Conservation (phyloP, 2,329 filamentous ascomycete genomes). For the Arthrobotrys pseudoclavata region DNA sequence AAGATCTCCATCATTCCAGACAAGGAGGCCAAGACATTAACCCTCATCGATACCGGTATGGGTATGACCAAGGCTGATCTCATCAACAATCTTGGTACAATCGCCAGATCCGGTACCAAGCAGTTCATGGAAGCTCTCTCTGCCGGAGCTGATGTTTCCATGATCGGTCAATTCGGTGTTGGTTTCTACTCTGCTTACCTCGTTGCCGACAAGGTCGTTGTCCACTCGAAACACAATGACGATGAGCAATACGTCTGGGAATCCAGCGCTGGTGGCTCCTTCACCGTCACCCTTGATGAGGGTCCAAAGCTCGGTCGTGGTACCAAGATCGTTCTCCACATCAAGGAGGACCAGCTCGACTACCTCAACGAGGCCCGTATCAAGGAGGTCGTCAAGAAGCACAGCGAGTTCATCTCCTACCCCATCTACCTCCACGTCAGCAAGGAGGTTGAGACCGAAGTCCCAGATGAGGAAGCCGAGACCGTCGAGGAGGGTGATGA, state of each 20-base stretch:
- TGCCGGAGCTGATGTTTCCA: conserved; percentile 98
- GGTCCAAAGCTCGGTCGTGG: conserved; percentile 92
- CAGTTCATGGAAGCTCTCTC: conserved; percentile 99
- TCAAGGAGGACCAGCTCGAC: conserved; percentile 99
- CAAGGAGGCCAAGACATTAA: conserved; percentile 97
- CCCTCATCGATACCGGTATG: conserved; percentile 97
- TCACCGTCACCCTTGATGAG: conserved; percentile 91
- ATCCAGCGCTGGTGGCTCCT: conserved; percentile 96
- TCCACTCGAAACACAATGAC: conserved; percentile 99
- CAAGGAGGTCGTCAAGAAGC: conserved; percentile 99
- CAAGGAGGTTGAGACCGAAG: conserved; percentile 99
- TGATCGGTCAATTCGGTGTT: conserved; percentile 99
- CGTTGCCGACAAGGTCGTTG: conserved; percentile 94
- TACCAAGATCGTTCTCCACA: conserved; percentile 97
- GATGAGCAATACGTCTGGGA: conserved; percentile 99
- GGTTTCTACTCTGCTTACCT: conserved; percentile 99
- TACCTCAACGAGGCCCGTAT: conserved; percentile 99
- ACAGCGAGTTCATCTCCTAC: conserved; percentile 99
- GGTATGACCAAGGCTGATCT: conserved; percentile 99
- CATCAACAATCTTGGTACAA: conserved; percentile 99
- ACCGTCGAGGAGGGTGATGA: conserved; percentile 80
- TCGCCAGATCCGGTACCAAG: conserved; percentile 99
- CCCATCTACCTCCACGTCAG: conserved; percentile 99
- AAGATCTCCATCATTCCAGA: conserved; percentile 99
- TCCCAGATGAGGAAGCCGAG: conserved; percentile 94